phyloP scores from a whole-genome alignment of 805 yeast genomes.

The Myxozyma nipponensis region DNA sequence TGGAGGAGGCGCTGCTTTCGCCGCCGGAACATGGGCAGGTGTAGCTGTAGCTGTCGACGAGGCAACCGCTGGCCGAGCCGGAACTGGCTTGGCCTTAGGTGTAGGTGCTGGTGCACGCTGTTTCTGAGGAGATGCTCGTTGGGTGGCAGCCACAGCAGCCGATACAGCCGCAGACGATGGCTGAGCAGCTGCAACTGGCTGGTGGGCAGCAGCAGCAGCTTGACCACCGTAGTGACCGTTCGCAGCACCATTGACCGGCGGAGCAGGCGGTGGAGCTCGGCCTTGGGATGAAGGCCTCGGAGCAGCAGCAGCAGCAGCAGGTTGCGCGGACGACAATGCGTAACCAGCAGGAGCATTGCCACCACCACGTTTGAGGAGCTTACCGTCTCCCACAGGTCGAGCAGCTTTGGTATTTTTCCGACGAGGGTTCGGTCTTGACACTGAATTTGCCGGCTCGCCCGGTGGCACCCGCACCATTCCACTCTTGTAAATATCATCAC shows the following conservation, averaged over 20 bases:
- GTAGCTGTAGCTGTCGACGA: conserved; percentile 6
- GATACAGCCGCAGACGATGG: conserved; percentile 23
- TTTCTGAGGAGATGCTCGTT: conserved; percentile 27
- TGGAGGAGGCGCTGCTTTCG: conserved; percentile 35
- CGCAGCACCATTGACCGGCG: conserved; percentile 19
- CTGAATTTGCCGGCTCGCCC: conserved; percentile 72
- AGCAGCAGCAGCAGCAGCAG: neutral
- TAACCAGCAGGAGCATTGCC: conserved; percentile 36
- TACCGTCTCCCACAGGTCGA: conserved; percentile 18
- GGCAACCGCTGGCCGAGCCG: conserved; percentile 15
- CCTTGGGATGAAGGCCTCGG: neutral
- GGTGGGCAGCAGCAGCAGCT: conserved; percentile 1
- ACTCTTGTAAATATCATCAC: conserved; percentile 79
- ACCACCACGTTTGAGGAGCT: conserved; percentile 27
- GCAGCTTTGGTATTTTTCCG: conserved; percentile 38
- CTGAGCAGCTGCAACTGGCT: conserved; percentile 5
- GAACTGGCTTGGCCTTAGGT: conserved; percentile 27
- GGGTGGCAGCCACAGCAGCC: conserved; percentile 35
- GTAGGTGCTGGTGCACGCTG: conserved; percentile 28
- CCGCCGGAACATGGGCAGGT: conserved; percentile 7
- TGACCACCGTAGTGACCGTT: conserved; percentile 4
- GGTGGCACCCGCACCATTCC: conserved; percentile 75
- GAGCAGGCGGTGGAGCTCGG: conserved; percentile 15
- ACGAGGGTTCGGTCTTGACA: conserved; percentile 72
- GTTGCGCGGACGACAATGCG: conserved; percentile 25